Conservation (phyloP, 148 eudicot genomes). For the Rhododendron mucronatum region DNA sequence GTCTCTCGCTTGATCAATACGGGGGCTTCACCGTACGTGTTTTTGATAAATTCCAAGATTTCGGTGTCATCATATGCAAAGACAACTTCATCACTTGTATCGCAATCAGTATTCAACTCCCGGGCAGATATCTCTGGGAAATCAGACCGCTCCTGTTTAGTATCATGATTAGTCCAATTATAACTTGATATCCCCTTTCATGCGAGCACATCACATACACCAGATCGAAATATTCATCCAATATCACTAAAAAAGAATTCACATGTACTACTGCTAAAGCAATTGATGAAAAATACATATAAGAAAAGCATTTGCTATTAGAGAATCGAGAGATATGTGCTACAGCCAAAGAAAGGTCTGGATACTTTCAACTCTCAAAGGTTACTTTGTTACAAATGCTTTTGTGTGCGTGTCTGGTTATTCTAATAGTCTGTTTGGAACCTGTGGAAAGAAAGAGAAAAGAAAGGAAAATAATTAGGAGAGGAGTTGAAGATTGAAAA, state of each 20-base stretch:
- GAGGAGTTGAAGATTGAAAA: not conserved
- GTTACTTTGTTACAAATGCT: not conserved
- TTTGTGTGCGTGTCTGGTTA: not conserved
- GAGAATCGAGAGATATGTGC: not conserved
- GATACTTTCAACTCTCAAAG: not conserved
- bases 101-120: not conserved
- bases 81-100: not conserved
- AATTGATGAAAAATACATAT: not conserved
- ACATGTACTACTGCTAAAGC: not conserved
- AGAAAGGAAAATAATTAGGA: not conserved
- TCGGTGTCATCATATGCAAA: not conserved
- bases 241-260: not conserved
- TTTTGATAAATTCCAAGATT: constrained; percentile 5
- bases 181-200: not conserved
- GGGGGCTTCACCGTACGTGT: constrained; percentile 1
- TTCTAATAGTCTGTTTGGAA: not conserved
- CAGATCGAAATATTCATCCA: not conserved
- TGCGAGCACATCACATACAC: not conserved
- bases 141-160: not conserved
- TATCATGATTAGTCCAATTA: not conserved
- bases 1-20: not conserved
- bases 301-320: not conserved
- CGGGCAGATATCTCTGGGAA: not conserved
- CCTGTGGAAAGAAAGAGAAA: not conserved
- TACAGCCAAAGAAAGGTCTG: not conserved